Evolutionary conservation across 2,329 filamentous ascomycete genomes (phyloP), one percentile per base, ranked within the genome.

Genomic region (Hirsutella thompsonii): DNA sequence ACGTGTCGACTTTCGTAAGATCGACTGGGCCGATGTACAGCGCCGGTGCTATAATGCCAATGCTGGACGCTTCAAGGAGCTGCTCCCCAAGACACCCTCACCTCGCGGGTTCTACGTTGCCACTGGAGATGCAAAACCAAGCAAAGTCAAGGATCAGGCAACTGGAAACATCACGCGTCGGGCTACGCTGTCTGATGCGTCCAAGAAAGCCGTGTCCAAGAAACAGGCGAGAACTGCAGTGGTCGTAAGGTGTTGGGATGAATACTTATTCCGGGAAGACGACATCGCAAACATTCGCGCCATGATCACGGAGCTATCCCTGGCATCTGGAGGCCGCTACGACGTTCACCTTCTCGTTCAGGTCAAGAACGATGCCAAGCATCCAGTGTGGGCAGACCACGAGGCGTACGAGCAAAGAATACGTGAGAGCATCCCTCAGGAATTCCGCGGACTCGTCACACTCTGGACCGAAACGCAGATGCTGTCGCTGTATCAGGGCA

Each of bases 381-480:
- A 88, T 46, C 83, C 84, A 8, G 78, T 94, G 52, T 92, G 83
- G 81, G 82, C 83, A 1, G 81, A 86, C 49, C 68, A 79, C 40
- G 74, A 77, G 37, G 70, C 69, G 38, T 95, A 81, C 65, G 68
- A 72, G 55, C 71, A 69, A 54, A 81, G 70, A 43, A 81, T 83
- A 56, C 67, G 75, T 40, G 76, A 82, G 38, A 74, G 75, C 20
- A 73, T 90, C 11, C 84, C 92, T 0, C 71, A 78, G 48, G 92
- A 98, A 55, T 95, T 98, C 63, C 81, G 76, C 49, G 85, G 85
- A 37, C 79, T 98, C 55, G 84, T 84, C 18, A 94, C 85, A 0
- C 71, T 96, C 6, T 98, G 92, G 92, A 92, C 86, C 1, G 88
- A 94, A 60, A 81, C 83, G 20, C 88, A 95, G 61, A 95, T 96